Evolutionary conservation across 768 basidiomycete species (phyloP).

Genomic region (Hypholoma sublateritium): DNA sequence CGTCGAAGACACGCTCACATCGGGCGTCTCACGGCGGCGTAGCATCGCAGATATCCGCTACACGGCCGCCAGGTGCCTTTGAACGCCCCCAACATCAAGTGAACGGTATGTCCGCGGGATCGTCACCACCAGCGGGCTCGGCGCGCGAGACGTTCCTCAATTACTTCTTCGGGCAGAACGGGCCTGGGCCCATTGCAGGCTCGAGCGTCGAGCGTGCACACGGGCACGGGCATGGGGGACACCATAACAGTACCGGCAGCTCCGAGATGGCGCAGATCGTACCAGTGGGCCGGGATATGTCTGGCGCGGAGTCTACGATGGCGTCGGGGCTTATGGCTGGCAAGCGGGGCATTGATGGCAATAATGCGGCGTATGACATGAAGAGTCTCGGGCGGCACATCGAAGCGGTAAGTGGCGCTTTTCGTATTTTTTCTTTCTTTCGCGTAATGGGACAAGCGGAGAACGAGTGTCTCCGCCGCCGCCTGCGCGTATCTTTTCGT

Average conservation of each 20-base stretch:
- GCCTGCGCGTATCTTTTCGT: not conserved
- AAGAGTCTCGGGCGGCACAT: slow-evolving; percentile 97
- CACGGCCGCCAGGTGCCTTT: slow-evolving; percentile 35
- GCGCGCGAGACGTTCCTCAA: slow-evolving; percentile 93
- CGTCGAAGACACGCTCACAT: slow-evolving; percentile 32
- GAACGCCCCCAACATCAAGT: slow-evolving; percentile 11
- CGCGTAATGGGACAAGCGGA: not conserved
- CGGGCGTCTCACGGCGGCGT: slow-evolving; percentile 15
- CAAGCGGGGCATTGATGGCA: slow-evolving; percentile 67
- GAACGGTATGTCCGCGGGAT: slow-evolving; percentile 14
- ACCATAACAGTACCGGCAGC: not conserved
- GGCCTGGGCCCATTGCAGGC: slow-evolving; percentile 68
- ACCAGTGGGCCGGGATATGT: slow-evolving; percentile 65
- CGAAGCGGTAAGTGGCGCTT: slow-evolving; percentile 75
- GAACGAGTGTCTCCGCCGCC: not conserved
- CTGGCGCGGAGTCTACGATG: slow-evolving; percentile 48
- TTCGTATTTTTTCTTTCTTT: slow-evolving; percentile 1
- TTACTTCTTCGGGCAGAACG: slow-evolving; percentile 96
- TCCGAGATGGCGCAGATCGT: slow-evolving; percentile 29
- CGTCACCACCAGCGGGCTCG: slow-evolving; percentile 45
- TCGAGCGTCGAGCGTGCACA: slow-evolving; percentile 45
- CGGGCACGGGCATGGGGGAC: slow-evolving; percentile 18
- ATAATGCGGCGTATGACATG: slow-evolving; percentile 93
- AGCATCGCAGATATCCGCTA: slow-evolving; percentile 8
- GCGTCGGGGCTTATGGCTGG: slow-evolving; percentile 66